phyloP scores from a whole-genome alignment of 306 rosid species.

The Medicago arabica region DNA sequence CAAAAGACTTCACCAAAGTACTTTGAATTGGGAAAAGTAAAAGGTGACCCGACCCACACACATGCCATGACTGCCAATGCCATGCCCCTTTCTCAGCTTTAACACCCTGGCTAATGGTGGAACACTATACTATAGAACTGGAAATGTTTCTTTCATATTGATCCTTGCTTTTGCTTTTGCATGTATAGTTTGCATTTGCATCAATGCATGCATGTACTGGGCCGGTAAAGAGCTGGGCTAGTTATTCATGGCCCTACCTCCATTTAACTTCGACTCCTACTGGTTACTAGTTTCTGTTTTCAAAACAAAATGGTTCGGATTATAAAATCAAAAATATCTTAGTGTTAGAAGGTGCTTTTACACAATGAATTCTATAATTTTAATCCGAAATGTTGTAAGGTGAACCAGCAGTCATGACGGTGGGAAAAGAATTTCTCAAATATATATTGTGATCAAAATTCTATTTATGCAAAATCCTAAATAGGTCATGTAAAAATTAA shows the following conservation, averaged over 20 bases:
- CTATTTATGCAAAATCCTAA: no score
- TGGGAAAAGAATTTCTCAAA: no score
- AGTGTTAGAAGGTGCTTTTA: no score
- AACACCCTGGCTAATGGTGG: not conserved
- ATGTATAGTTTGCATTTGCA: not conserved
- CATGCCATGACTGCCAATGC: constrained; percentile 39
- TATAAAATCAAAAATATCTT: no score
- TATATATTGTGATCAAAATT: no score
- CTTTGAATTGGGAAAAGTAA: constrained; percentile 52
- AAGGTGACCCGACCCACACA: constrained; percentile 45
- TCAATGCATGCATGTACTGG: constrained; percentile 3
- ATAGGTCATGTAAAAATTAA: no score
- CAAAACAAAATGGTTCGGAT: no score
- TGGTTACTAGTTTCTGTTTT: no score
- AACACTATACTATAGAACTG: not conserved
- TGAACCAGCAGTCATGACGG: no score
- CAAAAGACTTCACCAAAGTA: constrained; percentile 31
- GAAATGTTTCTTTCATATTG: not conserved
- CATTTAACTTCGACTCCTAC: no score
- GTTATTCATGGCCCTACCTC: not conserved
- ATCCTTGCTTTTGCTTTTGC: constrained; percentile 4
- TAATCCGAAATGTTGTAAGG: no score
- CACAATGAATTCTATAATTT: no score
- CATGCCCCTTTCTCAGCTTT: constrained; percentile 44
- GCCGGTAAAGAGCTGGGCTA: not conserved